phyloP scores from a whole-genome alignment of 2,329 filamentous ascomycete genomes.

The Colletotrichum musae region DNA sequence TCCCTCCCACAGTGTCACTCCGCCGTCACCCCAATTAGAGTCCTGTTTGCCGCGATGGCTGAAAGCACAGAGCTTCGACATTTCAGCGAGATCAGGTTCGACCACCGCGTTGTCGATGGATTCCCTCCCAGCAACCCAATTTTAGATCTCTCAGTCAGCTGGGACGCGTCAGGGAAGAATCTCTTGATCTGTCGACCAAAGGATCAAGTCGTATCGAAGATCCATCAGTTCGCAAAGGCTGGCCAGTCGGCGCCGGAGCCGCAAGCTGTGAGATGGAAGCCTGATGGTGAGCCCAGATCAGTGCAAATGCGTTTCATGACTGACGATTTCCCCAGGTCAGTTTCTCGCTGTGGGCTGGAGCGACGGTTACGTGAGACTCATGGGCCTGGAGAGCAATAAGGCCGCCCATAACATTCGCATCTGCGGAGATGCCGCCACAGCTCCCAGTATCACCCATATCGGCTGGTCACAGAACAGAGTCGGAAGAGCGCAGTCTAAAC shows the following conservation, averaged over 20 bases:
- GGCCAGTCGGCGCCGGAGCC: conserved; percentile 59
- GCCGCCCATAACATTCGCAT: conserved; percentile 80
- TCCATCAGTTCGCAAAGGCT: conserved; percentile 59
- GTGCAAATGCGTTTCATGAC: not conserved
- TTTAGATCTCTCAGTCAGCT: conserved; percentile 84
- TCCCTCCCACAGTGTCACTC: conserved; percentile 6
- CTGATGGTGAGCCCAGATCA: conserved; percentile 68
- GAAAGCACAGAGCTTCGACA: conserved; percentile 58
- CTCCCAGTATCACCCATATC: conserved; percentile 64
- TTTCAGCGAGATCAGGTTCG: conserved; percentile 71
- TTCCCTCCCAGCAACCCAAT: conserved; percentile 84
- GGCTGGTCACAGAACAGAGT: conserved; percentile 66
- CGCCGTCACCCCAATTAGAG: conserved; percentile 32
- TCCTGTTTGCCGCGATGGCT: conserved; percentile 42
- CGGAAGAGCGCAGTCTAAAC: conserved; percentile 37
- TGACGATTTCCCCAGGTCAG: conserved; percentile 67
- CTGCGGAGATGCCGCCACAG: conserved; percentile 54
- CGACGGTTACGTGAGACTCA: conserved; percentile 82
- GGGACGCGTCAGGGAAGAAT: conserved; percentile 75
- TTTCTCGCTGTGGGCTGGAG: conserved; percentile 88
- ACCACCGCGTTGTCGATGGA: conserved; percentile 66
- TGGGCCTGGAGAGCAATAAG: conserved; percentile 86
- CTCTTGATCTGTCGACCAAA: conserved; percentile 85
- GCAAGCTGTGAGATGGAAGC: conserved; percentile 74
- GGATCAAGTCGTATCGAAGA: conserved; percentile 75